These are phyloP conservation scores for Suhomyces taliae DNA, from an alignment of 1,139 yeast genomes.

Conservation along the genomic window DNA sequence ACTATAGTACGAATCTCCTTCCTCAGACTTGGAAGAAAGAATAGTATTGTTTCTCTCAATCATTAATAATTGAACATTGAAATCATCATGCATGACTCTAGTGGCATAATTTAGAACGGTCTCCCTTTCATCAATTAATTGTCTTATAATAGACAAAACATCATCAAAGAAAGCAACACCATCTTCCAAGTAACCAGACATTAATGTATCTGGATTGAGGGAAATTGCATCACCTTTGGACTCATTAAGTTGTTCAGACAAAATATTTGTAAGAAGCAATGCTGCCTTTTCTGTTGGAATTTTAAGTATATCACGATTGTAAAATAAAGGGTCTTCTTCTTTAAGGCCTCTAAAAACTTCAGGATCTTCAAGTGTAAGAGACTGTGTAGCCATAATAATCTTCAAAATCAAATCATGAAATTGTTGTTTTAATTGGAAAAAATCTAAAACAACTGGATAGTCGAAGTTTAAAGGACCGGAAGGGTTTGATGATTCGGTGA, in stretches of 20 bases:
- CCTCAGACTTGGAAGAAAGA: constrained; percentile 37
- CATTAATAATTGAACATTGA: constrained; percentile 59
- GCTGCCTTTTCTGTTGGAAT: constrained; percentile 55
- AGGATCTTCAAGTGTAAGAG: constrained; percentile 70
- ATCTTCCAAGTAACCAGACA: constrained; percentile 47
- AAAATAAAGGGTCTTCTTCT: constrained; percentile 53
- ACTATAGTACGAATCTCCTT: constrained; percentile 36
- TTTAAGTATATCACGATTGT: constrained; percentile 39
- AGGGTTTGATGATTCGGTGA: constrained; percentile 5
- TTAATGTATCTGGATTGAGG: constrained; percentile 47
- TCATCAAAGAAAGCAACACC: constrained; percentile 47
- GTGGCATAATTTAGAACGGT: constrained; percentile 70
- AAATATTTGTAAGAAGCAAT: constrained; percentile 42
- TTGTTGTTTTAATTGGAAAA: constrained; percentile 71
- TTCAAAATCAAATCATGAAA: constrained; percentile 64
- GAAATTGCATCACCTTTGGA: constrained; percentile 48
- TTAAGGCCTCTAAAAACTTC: constrained; percentile 65
- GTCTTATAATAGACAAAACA: constrained; percentile 49
- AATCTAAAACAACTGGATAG: constrained; percentile 68
- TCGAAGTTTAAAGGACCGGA: constrained; percentile 42
- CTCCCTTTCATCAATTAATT: constrained; percentile 68
- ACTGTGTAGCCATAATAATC: constrained; percentile 67
- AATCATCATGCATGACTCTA: constrained; percentile 73
- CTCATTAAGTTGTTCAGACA: constrained; percentile 43
- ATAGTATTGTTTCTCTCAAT: constrained; percentile 64